Evolutionary conservation across 2,329 filamentous ascomycete species (phyloP).

Genomic region (Fusarium mundagurra): DNA sequence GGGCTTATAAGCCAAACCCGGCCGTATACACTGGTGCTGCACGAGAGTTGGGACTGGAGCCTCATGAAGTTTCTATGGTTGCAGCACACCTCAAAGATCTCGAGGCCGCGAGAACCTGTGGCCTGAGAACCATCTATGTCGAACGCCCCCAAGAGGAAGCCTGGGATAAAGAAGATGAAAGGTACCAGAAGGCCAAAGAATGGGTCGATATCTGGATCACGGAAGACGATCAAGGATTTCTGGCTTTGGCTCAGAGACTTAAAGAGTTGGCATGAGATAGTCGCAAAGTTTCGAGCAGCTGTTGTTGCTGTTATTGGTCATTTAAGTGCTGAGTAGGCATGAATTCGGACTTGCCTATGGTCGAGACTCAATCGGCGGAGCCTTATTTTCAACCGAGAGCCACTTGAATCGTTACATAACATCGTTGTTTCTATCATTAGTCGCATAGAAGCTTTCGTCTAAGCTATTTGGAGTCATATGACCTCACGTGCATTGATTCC

Average conservation of each 20-base stretch:
- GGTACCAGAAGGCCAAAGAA: constrained; percentile 59
- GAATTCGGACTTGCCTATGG: background rate
- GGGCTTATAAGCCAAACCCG: constrained; percentile 77
- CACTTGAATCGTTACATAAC: background rate
- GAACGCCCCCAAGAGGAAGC: constrained; percentile 74
- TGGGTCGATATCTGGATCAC: constrained; percentile 54
- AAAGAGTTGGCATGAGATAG: constrained; percentile 22
- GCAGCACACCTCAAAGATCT: constrained; percentile 79
- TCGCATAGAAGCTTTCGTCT: background rate
- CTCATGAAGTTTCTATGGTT: constrained; percentile 76
- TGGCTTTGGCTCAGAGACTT: constrained; percentile 44
- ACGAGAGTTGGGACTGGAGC: constrained; percentile 63
- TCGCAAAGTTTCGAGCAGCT: background rate
- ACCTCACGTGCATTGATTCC: background rate
- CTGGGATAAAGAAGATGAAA: constrained; percentile 61
- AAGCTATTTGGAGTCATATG: background rate
- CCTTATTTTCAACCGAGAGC: background rate
- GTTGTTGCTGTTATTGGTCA: background rate
- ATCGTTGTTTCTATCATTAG: background rate
- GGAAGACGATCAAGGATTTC: constrained; percentile 47
- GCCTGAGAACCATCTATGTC: constrained; percentile 78
- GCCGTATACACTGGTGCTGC: constrained; percentile 76
- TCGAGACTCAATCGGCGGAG: background rate
- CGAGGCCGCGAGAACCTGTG: constrained; percentile 69
- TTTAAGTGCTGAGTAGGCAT: background rate